Evolutionary conservation across 768 basidiomycete species (phyloP).

Genomic region (Pleurotus sapidus): DNA sequence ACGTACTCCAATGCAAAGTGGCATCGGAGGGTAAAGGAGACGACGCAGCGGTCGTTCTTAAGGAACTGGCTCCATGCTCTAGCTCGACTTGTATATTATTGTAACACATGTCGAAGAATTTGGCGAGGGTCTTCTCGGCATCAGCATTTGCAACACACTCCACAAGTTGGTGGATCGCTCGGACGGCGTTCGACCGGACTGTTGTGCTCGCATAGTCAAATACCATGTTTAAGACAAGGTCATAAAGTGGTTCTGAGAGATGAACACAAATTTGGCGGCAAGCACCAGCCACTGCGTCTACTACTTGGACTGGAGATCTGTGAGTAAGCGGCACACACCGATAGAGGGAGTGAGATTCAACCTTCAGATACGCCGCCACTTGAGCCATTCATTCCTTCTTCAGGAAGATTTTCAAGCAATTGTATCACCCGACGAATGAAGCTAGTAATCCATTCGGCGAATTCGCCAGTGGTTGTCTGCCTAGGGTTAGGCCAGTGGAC

Average conservation of each 20-base stretch:
- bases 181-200: conserved; percentile 81
- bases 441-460: conserved; percentile 81
- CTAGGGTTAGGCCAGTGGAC: background rate
- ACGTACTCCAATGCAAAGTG: conserved; percentile 81
- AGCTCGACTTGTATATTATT: conserved; percentile 72
- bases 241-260: conserved; percentile 70
- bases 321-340: conserved; percentile 7
- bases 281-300: conserved; percentile 73
- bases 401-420: conserved; percentile 82
- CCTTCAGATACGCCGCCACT: conserved; percentile 68
- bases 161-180: conserved; percentile 83
- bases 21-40: conserved; percentile 75
- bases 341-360: conserved; percentile 17
- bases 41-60: conserved; percentile 67
- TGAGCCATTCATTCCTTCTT: conserved; percentile 66
- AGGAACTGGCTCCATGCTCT: conserved; percentile 80
- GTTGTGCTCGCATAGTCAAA: conserved; percentile 80
- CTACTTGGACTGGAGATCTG: conserved; percentile 53
- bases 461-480: conserved; percentile 65
- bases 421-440: conserved; percentile 79
- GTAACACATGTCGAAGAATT: conserved; percentile 74
- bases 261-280: conserved; percentile 79
- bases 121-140: conserved; percentile 71
- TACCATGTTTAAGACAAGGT: conserved; percentile 79
- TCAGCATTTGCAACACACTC: conserved; percentile 83